phyloP scores from a whole-genome alignment of 129 eudicot genomes.

The Cynara cardunculus region DNA sequence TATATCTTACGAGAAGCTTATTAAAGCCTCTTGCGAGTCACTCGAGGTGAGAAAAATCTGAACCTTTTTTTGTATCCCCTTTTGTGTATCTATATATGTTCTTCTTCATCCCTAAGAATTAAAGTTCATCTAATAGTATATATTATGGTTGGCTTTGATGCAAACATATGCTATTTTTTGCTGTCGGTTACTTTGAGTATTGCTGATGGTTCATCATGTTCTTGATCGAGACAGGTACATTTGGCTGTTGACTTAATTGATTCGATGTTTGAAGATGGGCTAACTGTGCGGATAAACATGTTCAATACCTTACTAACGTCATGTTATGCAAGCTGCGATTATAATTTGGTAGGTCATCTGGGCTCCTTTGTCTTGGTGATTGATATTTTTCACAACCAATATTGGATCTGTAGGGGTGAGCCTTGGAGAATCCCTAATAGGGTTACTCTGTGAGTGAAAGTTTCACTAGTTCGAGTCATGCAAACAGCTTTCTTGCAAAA shows the following conservation, averaged over 20 bases:
- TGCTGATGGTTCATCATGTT: constrained; percentile 14
- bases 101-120: background rate
- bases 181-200: background rate
- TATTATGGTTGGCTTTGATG: background rate
- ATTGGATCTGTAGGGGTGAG: background rate
- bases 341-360: constrained; percentile 53
- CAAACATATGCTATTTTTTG: background rate
- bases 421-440: background rate
- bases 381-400: background rate
- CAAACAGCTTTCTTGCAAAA: background rate
- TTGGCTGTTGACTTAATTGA: constrained; percentile 68
- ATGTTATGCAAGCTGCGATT: constrained; percentile 62
- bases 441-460: background rate
- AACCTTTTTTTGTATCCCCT: background rate
- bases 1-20: constrained; percentile 62
- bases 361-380: constrained; percentile 2
- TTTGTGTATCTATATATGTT: background rate
- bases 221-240: constrained; percentile 44
- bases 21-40: constrained; percentile 49
- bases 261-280: constrained; percentile 51
- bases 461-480: background rate
- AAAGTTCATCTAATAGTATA: background rate
- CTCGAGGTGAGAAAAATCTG: constrained; percentile 50
- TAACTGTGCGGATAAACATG: constrained; percentile 35
- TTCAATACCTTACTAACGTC: constrained; percentile 53